Evolutionary conservation across 306 rosid genomes (phyloP), one percentile per base, ranked within the genome.

Genomic region (Vigna trinervia): DNA sequence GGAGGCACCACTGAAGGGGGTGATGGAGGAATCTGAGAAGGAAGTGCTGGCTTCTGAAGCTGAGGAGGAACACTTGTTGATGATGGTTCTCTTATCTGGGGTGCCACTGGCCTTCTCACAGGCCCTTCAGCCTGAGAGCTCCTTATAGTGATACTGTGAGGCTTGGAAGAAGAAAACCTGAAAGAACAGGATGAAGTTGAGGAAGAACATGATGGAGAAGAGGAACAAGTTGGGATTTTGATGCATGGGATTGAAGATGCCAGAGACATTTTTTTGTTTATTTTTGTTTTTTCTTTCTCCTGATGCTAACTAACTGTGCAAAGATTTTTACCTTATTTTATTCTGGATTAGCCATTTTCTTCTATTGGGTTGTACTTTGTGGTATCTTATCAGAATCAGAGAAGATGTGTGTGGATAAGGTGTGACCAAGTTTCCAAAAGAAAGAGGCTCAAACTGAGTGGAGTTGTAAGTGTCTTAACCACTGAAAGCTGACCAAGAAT

Each of bases 91-190:
- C 89, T 85, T 23, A 87, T 39, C 8, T 90, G 74, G 62, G 97
- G 97, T 30, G 91, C 88, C 73, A 79, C 87, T 30, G 98, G 98
- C 85, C 97, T 89, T 87, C 98, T 89, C 2, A 93, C 53, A 69
- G 98, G 98, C 15, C 97, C 97, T 63, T 93, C 98, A 9, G 91
- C 78, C 62, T 93, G 97, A 64, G 97, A 93, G 78, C 88, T 87
- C 85, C 92, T 82, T 38, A 90, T 85, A 23, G 84, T 69, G 73
- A 56, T 65, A 56, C 68, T 14, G 26, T 52, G 64, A 82, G 84
- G 74, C 74, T 82, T 90, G 60, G 73, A 19, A 47, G 84, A 81
- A 76, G 83, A 69, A 41, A 87, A 69, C 43, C 83, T 60, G 38
- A 80, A 50, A 61, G 81, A 83, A 71, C 69, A 58, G 62, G 82